Conservation (phyloP, 192 early-diverging fungal genomes). For the Coemansia sp. region DNA sequence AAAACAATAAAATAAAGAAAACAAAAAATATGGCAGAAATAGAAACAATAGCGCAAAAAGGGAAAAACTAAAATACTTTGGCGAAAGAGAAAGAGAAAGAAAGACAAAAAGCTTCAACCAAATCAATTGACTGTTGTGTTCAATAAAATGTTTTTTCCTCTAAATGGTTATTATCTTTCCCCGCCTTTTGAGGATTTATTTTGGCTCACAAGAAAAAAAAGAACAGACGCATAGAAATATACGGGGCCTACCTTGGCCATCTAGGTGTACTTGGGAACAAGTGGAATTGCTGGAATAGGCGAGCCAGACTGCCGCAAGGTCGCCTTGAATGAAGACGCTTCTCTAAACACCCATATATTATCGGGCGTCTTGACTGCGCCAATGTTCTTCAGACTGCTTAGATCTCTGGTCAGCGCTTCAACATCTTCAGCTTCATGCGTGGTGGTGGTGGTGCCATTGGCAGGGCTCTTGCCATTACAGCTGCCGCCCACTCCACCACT, state of each 20-base stretch:
- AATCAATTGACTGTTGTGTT: too few relatives aligned
- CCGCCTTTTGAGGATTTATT: not conserved
- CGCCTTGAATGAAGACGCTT: conserved; percentile 36
- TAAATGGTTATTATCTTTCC: too few relatives aligned
- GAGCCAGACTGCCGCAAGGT: conserved; percentile 46
- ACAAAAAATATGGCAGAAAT: too few relatives aligned
- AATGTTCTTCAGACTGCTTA: conserved; percentile 34
- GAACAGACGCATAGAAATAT: not conserved
- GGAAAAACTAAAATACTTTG: too few relatives aligned
- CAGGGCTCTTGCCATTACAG: not conserved
- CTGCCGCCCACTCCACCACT: not conserved
- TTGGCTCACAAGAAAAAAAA: not conserved
- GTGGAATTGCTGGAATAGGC: conserved; percentile 30
- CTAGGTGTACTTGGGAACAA: conserved; percentile 36
- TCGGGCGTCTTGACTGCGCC: conserved; percentile 36
- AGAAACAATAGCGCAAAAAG: too few relatives aligned
- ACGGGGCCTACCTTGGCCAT: not conserved
- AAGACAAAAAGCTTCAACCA: too few relatives aligned
- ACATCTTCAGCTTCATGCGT: not conserved
- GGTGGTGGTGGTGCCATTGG: conserved; percentile 6
- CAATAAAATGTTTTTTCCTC: too few relatives aligned
- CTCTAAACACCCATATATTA: conserved; percentile 38
- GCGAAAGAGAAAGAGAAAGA: too few relatives aligned
- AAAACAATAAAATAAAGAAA: too few relatives aligned
- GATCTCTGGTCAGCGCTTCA: not conserved